phyloP scores from a whole-genome alignment of 176 grass and related monocot genomes.

The Avena eriantha region DNA sequence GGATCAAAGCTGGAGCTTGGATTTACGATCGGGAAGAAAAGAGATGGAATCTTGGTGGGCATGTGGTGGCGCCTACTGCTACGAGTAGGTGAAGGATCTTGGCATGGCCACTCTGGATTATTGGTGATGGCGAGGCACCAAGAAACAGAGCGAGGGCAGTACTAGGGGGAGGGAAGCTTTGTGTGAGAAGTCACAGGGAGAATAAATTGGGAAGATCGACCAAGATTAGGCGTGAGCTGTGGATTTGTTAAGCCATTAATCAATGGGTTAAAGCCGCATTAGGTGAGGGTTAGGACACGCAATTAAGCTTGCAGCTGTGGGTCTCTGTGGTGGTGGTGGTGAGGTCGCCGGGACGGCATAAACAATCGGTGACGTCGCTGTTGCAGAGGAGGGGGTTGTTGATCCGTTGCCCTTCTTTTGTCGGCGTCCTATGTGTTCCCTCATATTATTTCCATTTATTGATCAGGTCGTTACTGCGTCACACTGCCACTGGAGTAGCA shows the following conservation, averaged over 20 bases:
- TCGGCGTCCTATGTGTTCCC: neutral
- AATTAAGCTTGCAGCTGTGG: neutral
- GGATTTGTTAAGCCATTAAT: neutral
- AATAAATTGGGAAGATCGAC: neutral
- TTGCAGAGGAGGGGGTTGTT: neutral
- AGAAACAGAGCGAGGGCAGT: neutral
- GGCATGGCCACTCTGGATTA: neutral
- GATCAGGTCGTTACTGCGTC: neutral
- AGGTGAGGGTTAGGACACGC: slow-evolving; percentile 1
- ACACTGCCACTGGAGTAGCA: neutral
- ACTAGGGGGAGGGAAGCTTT: neutral
- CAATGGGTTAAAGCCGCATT: slow-evolving; percentile 1
- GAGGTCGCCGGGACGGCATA: neutral
- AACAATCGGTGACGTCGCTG: slow-evolving; percentile 10
- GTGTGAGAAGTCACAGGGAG: neutral
- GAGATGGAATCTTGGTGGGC: neutral
- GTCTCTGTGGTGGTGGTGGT: neutral
- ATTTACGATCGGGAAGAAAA: neutral
- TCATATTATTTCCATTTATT: neutral
- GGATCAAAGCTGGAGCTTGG: slow-evolving; percentile 9
- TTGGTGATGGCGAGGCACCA: slow-evolving; percentile 30
- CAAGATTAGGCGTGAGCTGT: neutral
- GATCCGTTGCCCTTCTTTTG: neutral
- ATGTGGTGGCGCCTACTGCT: neutral
- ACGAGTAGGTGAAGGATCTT: slow-evolving; percentile 39